Evolutionary conservation across 805 yeast genomes (phyloP), one percentile per base, ranked within the genome.

Genomic region (Kuraishia molischiana): DNA sequence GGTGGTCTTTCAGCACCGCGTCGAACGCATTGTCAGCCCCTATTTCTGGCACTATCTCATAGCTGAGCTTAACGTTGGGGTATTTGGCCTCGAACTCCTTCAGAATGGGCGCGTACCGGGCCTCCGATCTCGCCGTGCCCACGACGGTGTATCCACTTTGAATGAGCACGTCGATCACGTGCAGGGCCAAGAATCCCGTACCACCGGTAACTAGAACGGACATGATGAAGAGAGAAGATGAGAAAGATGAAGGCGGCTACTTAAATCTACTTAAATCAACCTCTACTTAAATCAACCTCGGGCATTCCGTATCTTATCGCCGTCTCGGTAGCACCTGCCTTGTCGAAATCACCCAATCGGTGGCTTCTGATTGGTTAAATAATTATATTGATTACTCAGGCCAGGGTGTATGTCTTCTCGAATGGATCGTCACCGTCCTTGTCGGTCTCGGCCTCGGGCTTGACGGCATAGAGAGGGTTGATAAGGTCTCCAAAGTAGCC

Each of bases 131-230:
- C 19, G 53, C 61, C 1, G 60, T 42, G 4, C 56, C 61, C 29
- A 51, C 43, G 14, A 58, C 58, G 5, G 37, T 29, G 42, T 53
- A 50, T 28, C 54, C 52, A 19, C 58, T 53, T 6, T 53, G 48
- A 18, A 74, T 44, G 36, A 73, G 60, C 22, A 49, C 50, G 36
- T 61, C 58, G 34, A 72, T 58, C 15, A 70, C 55, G 45, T 72
- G 74, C 46, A 61, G 66, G 29, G 79, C 78, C 42, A 74, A 64
- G 46, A 60, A 73, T 6, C 79, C 79, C 3, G 69, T 56, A 9
- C 75, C 75, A 24, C 79, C 79, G 2, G 78, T 59, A 28, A 73
- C 66, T 36, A 70, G 62, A 28, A 68, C 71, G 11, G 26, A 22
- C 26, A 22, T 22, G 26, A 8, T 22, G 11, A 8, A 22, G 26